Evolutionary conservation across 495 filamentous ascomycete species (phyloP), one percentile per base, ranked within the genome.

Genomic region (Podospora pseudopauciseta): DNA sequence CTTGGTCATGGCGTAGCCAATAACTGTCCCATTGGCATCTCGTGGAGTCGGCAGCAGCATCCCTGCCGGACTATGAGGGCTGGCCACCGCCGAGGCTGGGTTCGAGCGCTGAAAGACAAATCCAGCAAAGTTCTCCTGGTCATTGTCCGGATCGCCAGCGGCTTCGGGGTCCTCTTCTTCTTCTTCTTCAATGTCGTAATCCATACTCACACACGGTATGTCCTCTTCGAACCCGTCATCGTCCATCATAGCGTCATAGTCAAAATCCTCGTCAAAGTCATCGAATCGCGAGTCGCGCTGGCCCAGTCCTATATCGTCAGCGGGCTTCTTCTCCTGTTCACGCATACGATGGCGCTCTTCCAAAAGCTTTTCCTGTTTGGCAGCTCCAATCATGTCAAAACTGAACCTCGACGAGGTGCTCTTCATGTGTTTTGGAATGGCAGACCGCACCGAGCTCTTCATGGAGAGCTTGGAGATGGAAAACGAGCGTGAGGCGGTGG

Each of bases 371-470:
- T 97, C 93, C 75, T 96, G 89, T 13, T 85, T 85, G 5, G 90
- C 88, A 16, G 91, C 88, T 39, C 91, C 92, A n/a, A 90, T 87
- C 85, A 97, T 91, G 73, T 97, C 93, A 72, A 97, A 97, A 74
- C 92, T 96, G 71, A 97, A 97, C 11, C 93, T 83, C 2, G 92
- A 96, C 0, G 93, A 91, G 64, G 90, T 94, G 76, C 92, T 94
- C 71, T 90, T 93, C 76, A 93, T 88, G 76, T 94, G 92, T 70
- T 83, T 90, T 0, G 91, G 91, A 19, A 85, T 55, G 0, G 87
- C 86, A 3, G 85, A 85, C 5, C 85, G 74, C 18, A 77, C 76
- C 4, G 80, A 76, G 58, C 77, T 77, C 27, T 81, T 75, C 5
- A 76, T 69, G 65, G 83, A 80, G 61, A 80, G 69, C 65, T 75